A percentile compares a stretch with the other conserved stretches of the same genome.
Evolutionary conservation across 1,139 yeast genomes (phyloP).

Genomic region (Debaryomyces subglobosus): DNA sequence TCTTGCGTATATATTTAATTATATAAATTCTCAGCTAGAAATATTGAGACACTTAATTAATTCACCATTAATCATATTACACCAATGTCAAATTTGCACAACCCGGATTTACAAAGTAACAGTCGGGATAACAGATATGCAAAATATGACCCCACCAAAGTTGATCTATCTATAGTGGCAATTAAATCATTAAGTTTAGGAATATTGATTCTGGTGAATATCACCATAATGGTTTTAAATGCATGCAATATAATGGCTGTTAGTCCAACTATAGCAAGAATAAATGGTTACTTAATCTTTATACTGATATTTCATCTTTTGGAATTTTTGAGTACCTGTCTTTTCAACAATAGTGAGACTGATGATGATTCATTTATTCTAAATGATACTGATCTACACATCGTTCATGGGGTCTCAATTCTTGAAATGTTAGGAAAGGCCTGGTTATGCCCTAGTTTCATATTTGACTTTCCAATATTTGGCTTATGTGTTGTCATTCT

Average conservation of each 20-base stretch:
- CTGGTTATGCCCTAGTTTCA: slow-evolving; percentile 5
- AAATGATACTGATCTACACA: slow-evolving; percentile 68
- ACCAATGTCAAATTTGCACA: neutral
- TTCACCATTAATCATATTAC: neutral
- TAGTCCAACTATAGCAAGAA: slow-evolving; percentile 4
- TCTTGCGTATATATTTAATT: neutral
- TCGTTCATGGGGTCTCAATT: slow-evolving; percentile 54
- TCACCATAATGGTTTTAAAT: slow-evolving; percentile 14
- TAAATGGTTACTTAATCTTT: slow-evolving; percentile 49
- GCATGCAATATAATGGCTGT: neutral
- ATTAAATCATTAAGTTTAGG: slow-evolving; percentile 40
- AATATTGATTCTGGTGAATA: slow-evolving; percentile 20
- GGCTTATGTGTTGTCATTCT: slow-evolving; percentile 52
- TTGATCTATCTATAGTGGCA: slow-evolving; percentile 35
- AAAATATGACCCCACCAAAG: slow-evolving; percentile 31
- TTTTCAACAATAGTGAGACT: slow-evolving; percentile 66
- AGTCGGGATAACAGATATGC: neutral
- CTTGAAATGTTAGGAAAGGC: slow-evolving; percentile 24
- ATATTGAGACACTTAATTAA: neutral
- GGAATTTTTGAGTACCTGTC: slow-evolving; percentile 80
- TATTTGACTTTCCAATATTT: slow-evolving; percentile 11
- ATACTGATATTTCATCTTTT: slow-evolving; percentile 72
- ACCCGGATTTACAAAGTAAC: neutral
- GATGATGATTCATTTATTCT: slow-evolving; percentile 77
- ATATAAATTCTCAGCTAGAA: slow-evolving; percentile 1